Base-by-base conservation (phyloP, 805 yeast species). In the Metschnikowia baotianmanensis region DNA sequence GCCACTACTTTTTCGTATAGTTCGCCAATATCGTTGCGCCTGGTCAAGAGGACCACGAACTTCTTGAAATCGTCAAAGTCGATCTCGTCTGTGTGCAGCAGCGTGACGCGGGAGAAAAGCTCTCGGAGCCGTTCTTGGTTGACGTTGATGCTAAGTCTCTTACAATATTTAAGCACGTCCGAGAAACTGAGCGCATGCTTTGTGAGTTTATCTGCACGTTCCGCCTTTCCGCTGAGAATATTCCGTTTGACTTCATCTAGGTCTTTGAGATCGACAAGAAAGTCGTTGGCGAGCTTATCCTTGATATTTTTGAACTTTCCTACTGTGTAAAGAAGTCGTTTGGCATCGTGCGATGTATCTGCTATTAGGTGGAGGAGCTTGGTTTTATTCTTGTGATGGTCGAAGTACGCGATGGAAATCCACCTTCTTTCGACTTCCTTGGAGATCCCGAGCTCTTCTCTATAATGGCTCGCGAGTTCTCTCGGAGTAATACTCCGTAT, bases 321-420 rank as follows among this genome's bases (percentile, higher is more conserved):
- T 38, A 90, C 71, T 37, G 79, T 75, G 26, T 66, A 64, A 2
- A 77, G 76, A 11, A 89, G 61, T 27, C 76, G 72, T 31, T 71
- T 70, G 13, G 85, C 59, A 23, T 86, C 79, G 23, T 67, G 82
- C 55, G 56, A 87, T 69, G 49, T 74, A 45, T 51, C 84, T 1
- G 95, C 89, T 7, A 90, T 78, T 12, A 89, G 62, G 62, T 91
- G 96, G 38, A 93, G 60, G 0, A 90, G 85, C 52, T 87, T 86
- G 32, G 87, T 66, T 56, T 83, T 86, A 37, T 76, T 70, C 40
- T 75, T 79, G 5, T 76, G 69, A 6, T 74, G 70, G 47, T 78
- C 74, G 42, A 71, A 76, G 56, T 87, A 91, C 10, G 88, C 78
- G 23, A 91, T 76, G 0, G 96, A 82, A 1, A 87, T 72, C 99